Conservation (phyloP, 176 grass and related monocot species). For the Carex myosuroides region DNA sequence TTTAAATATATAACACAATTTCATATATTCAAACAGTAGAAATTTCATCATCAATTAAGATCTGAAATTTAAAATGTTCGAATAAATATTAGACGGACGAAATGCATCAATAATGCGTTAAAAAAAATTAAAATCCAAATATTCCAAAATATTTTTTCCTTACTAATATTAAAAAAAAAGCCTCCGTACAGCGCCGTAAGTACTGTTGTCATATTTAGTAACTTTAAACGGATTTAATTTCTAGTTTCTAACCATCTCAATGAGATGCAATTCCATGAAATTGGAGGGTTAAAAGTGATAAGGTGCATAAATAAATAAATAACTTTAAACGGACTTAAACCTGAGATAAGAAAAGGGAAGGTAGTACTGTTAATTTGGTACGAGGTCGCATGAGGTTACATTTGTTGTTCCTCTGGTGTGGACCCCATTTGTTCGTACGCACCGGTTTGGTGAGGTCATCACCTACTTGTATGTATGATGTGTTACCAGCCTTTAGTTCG, state of each 20-base stretch:
- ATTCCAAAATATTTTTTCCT: not conserved
- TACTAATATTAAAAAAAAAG: not conserved
- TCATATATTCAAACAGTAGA: not conserved
- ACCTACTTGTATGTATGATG: constrained; percentile 18
- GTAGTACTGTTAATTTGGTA: constrained; percentile 7
- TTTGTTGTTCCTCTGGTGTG: not conserved
- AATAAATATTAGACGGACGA: not conserved
- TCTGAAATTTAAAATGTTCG: not conserved
- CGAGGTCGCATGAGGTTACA: constrained; percentile 2
- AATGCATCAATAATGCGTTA: not conserved
- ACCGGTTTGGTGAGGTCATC: constrained; percentile 17
- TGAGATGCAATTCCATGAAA: not conserved
- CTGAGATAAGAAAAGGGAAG: not conserved
- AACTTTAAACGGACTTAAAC: constrained; percentile 1
- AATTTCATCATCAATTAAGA: not conserved
- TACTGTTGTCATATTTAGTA: too few species aligned
- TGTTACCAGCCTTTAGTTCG: constrained; percentile 2
- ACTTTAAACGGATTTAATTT: too few species aligned
- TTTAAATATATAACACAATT: not conserved
- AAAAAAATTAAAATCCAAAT: not conserved
- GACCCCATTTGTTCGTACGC: not conserved
- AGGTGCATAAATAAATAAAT: not conserved
- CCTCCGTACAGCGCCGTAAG: too few species aligned
- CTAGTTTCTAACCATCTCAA: too few species aligned
- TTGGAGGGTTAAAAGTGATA: not conserved